Percentiles rank a stretch among this genome's conserved stretches.
Conservation (phyloP, 2,329 filamentous ascomycete genomes). For the Seiridium unicorne region DNA sequence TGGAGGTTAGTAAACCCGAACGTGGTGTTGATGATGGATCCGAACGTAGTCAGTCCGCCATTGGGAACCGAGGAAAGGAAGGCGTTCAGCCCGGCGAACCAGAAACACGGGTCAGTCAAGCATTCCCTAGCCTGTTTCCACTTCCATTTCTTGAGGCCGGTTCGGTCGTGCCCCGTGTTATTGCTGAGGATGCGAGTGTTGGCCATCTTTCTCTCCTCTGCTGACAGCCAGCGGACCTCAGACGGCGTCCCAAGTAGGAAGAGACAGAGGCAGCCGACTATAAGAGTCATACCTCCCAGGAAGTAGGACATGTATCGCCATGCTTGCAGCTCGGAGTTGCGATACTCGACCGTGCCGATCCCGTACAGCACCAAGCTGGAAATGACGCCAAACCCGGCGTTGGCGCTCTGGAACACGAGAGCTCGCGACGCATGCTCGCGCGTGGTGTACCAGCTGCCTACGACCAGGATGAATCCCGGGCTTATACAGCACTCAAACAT, state of each 20-base stretch:
- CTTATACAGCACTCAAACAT: constrained; percentile 36
- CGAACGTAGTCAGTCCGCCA: constrained; percentile 32
- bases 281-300: constrained; percentile 31
- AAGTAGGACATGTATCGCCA: constrained; percentile 39
- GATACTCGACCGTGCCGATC: constrained; percentile 29
- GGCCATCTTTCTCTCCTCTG: constrained; percentile 34
- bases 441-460: constrained; percentile 36
- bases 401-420: constrained; percentile 34
- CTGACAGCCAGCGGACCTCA: constrained; percentile 33
- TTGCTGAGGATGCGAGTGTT: constrained; percentile 33
- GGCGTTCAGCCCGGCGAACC: constrained; percentile 34
- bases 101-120: constrained; percentile 33
- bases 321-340: constrained; percentile 26
- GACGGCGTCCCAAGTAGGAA: constrained; percentile 34
- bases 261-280: constrained; percentile 30
- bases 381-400: constrained; percentile 35
- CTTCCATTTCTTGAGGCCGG: constrained; percentile 33
- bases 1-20: constrained; percentile 36
- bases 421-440: constrained; percentile 34
- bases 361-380: constrained; percentile 33
- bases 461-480: constrained; percentile 35
- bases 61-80: constrained; percentile 35
- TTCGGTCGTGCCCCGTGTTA: constrained; percentile 35
- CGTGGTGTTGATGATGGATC: constrained; percentile 30
- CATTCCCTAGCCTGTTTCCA: constrained; percentile 36